These are phyloP conservation scores for Carex myosuroides DNA, from an alignment of 176 grass and related monocot species.

Conservation along the genomic window DNA sequence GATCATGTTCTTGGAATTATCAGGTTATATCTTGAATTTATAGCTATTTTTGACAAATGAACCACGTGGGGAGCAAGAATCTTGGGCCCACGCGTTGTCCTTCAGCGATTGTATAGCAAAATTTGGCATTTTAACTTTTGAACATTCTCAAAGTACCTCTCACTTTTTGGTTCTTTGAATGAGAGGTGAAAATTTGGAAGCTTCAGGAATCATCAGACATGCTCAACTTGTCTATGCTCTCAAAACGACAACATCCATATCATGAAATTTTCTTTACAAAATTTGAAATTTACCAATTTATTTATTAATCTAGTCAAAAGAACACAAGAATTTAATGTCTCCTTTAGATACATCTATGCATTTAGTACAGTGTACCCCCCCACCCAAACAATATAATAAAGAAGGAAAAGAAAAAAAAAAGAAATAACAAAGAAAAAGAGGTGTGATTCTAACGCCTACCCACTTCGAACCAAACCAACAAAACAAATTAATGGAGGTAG, in stretches of 20 bases:
- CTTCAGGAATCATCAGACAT: background rate
- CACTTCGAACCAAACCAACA: constrained; percentile 8
- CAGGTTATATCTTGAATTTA: background rate
- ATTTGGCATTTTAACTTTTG: background rate
- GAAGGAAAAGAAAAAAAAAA: background rate
- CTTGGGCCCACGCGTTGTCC: background rate
- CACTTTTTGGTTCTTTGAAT: background rate
- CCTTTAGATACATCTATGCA: constrained; percentile 30
- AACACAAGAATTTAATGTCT: constrained; percentile 21
- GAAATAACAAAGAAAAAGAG: constrained; percentile 7
- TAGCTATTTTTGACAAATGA: background rate
- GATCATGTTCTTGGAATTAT: background rate
- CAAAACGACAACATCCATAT: background rate
- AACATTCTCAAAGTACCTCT: background rate
- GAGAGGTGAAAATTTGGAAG: background rate
- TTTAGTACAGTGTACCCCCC: constrained; percentile 14
- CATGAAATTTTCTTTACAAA: background rate
- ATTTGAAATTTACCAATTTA: constrained; percentile 17
- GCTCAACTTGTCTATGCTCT: background rate
- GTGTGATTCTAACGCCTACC: constrained; percentile 15
- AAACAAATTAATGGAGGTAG: constrained; percentile 15
- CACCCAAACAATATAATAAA: constrained; percentile 14
- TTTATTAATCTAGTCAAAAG: constrained; percentile 19
- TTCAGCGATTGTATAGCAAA: background rate
- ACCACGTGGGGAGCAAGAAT: background rate